These are phyloP conservation scores for Komagataella phaffii DNA, from an alignment of 805 yeast genomes.

Conservation along the genomic window DNA sequence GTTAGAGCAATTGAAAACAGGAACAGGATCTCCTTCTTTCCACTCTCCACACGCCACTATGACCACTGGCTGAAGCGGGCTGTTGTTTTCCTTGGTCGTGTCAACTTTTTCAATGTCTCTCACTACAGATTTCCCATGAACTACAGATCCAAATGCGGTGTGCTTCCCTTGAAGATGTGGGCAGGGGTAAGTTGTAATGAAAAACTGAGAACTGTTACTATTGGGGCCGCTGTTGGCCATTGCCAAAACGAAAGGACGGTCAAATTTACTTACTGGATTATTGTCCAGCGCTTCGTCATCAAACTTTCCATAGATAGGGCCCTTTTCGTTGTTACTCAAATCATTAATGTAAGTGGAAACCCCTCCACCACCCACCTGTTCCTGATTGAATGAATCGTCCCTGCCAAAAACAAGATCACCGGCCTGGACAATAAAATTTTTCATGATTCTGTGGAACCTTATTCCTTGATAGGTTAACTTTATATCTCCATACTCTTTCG, in stretches of 20 bases:
- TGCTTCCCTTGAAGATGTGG: constrained; percentile 71
- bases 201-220: constrained; percentile 55
- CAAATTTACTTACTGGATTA: constrained; percentile 11
- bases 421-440: constrained; percentile 59
- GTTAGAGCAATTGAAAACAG: constrained; percentile 51
- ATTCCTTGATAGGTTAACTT: constrained; percentile 25
- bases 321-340: constrained; percentile 6
- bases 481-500: constrained; percentile 9
- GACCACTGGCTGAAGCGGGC: constrained; percentile 19
- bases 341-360: constrained; percentile 20
- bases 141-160: constrained; percentile 63
- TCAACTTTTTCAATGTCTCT: constrained; percentile 46
- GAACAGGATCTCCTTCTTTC: constrained; percentile 36
- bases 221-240: constrained; percentile 48
- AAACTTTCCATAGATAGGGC: constrained; percentile 23
- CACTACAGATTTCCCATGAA: constrained; percentile 54
- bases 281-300: constrained; percentile 33
- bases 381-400: constrained; percentile 6
- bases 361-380: constrained; percentile 26
- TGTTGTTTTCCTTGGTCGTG: constrained; percentile 25
- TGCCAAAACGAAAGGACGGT: constrained; percentile 37
- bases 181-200: constrained; percentile 53
- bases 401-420: constrained; percentile 40
- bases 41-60: constrained; percentile 54
- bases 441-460: constrained; percentile 48